Conservation (phyloP, 495 filamentous ascomycete genomes). For the Apiosordaria backusii region DNA sequence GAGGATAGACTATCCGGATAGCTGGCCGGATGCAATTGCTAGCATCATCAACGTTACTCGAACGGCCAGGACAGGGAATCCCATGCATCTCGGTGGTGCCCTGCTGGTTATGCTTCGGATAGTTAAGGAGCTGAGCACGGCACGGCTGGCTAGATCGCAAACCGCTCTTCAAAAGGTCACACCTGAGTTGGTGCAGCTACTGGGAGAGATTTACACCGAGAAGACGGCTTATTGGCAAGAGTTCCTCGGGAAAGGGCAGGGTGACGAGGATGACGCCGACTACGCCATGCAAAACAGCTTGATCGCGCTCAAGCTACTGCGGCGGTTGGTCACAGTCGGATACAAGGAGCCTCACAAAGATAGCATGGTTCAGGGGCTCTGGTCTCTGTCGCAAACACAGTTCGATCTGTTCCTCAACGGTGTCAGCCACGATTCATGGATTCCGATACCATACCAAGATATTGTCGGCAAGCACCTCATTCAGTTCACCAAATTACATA, state of each 20-base stretch:
- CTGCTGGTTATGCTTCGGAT: constrained; percentile 77
- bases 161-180: constrained; percentile 68
- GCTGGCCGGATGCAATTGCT: constrained; percentile 66
- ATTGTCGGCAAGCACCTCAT: constrained; percentile 78
- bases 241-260: constrained; percentile 47
- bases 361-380: constrained; percentile 68
- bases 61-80: constrained; percentile 40
- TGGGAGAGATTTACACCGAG: constrained; percentile 72
- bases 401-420: constrained; percentile 64
- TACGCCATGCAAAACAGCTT: constrained; percentile 70
- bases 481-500: constrained; percentile 87
- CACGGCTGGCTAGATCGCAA: constrained; percentile 65
- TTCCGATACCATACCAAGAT: constrained; percentile 43
- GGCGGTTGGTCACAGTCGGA: constrained; percentile 74
- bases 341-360: constrained; percentile 82
- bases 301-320: constrained; percentile 70
- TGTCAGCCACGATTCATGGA: constrained; percentile 45
- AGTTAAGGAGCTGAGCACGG: constrained; percentile 84
- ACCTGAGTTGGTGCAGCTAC: constrained; percentile 72
- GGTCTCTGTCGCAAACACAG: constrained; percentile 66
- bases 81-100: constrained; percentile 59
- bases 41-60: constrained; percentile 60
- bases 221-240: constrained; percentile 68
- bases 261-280: constrained; percentile 55
- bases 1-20: constrained; percentile 79